These are phyloP conservation scores for Mortierella sp. DNA, from an alignment of 371 early-diverging fungal genomes.

Conservation along the genomic window DNA sequence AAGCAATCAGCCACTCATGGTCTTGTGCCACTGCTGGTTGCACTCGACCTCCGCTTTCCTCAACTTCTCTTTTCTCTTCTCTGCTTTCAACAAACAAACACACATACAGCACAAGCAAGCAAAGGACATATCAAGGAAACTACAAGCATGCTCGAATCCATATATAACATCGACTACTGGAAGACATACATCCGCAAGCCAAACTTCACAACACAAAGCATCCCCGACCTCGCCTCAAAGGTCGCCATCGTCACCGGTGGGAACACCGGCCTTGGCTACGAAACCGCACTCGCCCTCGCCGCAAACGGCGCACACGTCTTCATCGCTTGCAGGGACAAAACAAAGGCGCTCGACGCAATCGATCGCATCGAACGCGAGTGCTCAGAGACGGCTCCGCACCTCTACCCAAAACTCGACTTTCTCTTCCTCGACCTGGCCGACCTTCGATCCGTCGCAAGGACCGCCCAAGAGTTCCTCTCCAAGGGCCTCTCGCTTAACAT, in stretches of 20 bases:
- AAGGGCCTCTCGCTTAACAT: conserved; percentile 39
- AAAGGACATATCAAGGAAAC: background rate
- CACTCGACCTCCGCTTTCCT: background rate
- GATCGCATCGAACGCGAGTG: conserved; percentile 64
- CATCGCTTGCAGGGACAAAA: conserved; percentile 70
- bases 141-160: conserved; percentile 31
- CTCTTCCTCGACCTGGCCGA: conserved; percentile 43
- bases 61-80: background rate
- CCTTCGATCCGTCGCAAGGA: conserved; percentile 27
- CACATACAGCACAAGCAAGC: too few relatives aligned
- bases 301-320: conserved; percentile 65
- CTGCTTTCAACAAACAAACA: background rate
- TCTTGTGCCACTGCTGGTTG: too few relatives aligned
- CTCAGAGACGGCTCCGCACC: conserved; percentile 40
- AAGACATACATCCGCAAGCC: conserved; percentile 34
- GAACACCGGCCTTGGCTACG: conserved; percentile 77
- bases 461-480: conserved; percentile 34
- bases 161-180: conserved; percentile 49
- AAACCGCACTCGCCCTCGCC: conserved; percentile 71
- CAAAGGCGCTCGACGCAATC: conserved; percentile 62
- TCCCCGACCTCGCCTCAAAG: conserved; percentile 78
- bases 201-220: conserved; percentile 58
- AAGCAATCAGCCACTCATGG: too few relatives aligned
- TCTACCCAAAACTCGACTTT: conserved; percentile 47
- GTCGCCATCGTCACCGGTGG: conserved; percentile 82